A percentile compares a stretch with the other conserved stretches of the same genome.
These are phyloP conservation scores for Paracamarosporium sp. DNA, from an alignment of 2,329 filamentous ascomycete species.

Conservation along the genomic window DNA sequence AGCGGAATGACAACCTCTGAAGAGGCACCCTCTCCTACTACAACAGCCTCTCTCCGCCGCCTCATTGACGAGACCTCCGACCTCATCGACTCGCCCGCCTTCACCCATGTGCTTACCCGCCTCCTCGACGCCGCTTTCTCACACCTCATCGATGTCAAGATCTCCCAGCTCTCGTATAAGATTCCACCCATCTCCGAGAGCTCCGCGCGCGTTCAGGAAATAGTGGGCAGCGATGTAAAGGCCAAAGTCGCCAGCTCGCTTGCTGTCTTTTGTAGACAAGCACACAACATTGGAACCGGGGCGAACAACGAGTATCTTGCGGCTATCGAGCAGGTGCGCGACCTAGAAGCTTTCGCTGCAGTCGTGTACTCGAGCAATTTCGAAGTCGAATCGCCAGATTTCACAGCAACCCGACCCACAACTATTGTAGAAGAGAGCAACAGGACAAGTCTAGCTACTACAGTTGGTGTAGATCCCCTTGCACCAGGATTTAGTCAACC, in stretches of 20 bases:
- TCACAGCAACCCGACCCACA: slow-evolving; percentile 9
- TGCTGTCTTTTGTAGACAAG: slow-evolving; percentile 88
- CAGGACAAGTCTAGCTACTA: slow-evolving; percentile 21
- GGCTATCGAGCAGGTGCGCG: slow-evolving; percentile 76
- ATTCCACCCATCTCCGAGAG: slow-evolving; percentile 54
- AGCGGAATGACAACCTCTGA: slow-evolving; percentile 72
- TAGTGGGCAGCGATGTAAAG: slow-evolving; percentile 59
- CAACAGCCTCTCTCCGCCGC: slow-evolving; percentile 71
- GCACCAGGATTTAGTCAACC: slow-evolving; percentile 56
- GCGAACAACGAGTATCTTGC: slow-evolving; percentile 58
- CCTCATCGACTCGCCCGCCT: slow-evolving; percentile 90
- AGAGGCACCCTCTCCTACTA: slow-evolving; percentile 43
- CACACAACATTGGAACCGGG: slow-evolving; percentile 81
- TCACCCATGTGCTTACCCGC: slow-evolving; percentile 82
- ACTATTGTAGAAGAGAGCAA: slow-evolving; percentile 23
- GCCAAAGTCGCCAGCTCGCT: slow-evolving; percentile 87
- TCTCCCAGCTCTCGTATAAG: slow-evolving; percentile 81
- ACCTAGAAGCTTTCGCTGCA: slow-evolving; percentile 83
- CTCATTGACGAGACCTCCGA: slow-evolving; percentile 96
- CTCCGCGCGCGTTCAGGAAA: slow-evolving; percentile 57
- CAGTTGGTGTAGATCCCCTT: slow-evolving; percentile 1
- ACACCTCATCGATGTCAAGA: slow-evolving; percentile 80
- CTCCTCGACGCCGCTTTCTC: slow-evolving; percentile 89
- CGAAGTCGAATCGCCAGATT: slow-evolving; percentile 57
- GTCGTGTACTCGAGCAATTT: slow-evolving; percentile 89